A percentile compares a stretch with the other conserved stretches of the same genome.
Conservation (phyloP, 2,329 filamentous ascomycete species). For the Pezicula rhizophila region DNA sequence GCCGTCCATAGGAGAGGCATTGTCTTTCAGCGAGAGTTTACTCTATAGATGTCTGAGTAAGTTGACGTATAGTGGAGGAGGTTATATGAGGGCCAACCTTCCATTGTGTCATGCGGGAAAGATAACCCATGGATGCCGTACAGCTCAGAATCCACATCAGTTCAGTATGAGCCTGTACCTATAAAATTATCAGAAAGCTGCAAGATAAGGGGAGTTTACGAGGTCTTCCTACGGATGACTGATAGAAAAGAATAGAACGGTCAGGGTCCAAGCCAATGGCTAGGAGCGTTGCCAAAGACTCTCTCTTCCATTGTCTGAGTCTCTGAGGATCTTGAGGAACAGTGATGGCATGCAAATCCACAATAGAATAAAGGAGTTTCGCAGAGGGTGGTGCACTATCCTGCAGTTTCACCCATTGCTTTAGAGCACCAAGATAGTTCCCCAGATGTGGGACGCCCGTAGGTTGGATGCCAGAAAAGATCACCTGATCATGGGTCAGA, state of each 20-base stretch:
- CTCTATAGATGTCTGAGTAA: conserved; percentile 42
- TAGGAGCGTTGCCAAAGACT: conserved; percentile 73
- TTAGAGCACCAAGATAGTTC: conserved; percentile 88
- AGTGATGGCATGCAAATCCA: conserved; percentile 92
- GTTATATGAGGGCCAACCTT: conserved; percentile 53
- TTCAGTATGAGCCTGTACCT: conserved; percentile 76
- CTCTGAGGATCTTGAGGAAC: conserved; percentile 57
- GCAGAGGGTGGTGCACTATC: conserved; percentile 49
- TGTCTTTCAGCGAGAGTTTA: conserved; percentile 62
- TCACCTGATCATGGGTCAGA: conserved; percentile 34
- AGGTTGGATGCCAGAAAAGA: conserved; percentile 97
- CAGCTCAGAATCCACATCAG: conserved; percentile 97
- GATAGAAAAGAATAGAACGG: conserved; percentile 75
- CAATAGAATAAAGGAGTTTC: conserved; percentile 76
- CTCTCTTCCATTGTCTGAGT: conserved; percentile 59
- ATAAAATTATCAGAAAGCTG: conserved; percentile 1
- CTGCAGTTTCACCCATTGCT: conserved; percentile 80
- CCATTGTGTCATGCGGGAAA: conserved; percentile 99
- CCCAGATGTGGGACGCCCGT: conserved; percentile 91
- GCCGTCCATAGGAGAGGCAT: conserved; percentile 51
- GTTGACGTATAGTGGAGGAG: neutral
- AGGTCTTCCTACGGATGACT: conserved; percentile 58
- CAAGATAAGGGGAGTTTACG: neutral
- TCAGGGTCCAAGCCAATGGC: conserved; percentile 78
- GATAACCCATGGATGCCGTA: conserved; percentile 82